Evolutionary conservation across 2,329 filamentous ascomycete species (phyloP).

Genomic region (Curvularia spicifera): DNA sequence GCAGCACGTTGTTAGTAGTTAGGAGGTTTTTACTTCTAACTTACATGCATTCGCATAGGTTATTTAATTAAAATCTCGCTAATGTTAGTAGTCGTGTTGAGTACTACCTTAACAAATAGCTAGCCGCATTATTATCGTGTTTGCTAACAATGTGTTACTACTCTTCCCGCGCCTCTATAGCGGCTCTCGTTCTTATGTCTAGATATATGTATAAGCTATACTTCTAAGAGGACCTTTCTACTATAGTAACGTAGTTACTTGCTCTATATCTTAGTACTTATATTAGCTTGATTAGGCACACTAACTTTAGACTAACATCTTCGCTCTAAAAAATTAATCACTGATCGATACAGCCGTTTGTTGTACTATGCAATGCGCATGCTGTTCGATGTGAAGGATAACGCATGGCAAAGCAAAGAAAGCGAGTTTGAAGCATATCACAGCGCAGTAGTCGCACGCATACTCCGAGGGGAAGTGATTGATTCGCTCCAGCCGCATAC

Average conservation of each 20-base stretch:
- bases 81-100: slow-evolving; percentile 1
- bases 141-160: slow-evolving; percentile 4
- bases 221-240: background rate
- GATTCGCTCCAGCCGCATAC: too few relatives aligned
- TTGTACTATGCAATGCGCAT: too few relatives aligned
- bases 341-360: too few relatives aligned
- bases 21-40: background rate
- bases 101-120: slow-evolving; percentile 5
- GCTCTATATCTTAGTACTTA: slow-evolving; percentile 4
- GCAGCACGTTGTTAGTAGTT: background rate
- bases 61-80: background rate
- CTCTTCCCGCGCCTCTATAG: background rate
- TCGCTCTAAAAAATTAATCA: too few relatives aligned
- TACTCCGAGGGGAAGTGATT: background rate
- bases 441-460: too few relatives aligned
- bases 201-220: background rate
- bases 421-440: background rate
- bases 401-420: background rate
- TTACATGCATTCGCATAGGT: slow-evolving; percentile 1
- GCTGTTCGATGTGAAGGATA: slow-evolving; percentile 9
- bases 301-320: slow-evolving; percentile 1
- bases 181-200: slow-evolving; percentile 1
- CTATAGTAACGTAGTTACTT: background rate
- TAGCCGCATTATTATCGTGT: slow-evolving; percentile 4
- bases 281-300: slow-evolving; percentile 3